Evolutionary conservation across 2,329 filamentous ascomycete species (phyloP).

Genomic region (Colletotrichum sp.): DNA sequence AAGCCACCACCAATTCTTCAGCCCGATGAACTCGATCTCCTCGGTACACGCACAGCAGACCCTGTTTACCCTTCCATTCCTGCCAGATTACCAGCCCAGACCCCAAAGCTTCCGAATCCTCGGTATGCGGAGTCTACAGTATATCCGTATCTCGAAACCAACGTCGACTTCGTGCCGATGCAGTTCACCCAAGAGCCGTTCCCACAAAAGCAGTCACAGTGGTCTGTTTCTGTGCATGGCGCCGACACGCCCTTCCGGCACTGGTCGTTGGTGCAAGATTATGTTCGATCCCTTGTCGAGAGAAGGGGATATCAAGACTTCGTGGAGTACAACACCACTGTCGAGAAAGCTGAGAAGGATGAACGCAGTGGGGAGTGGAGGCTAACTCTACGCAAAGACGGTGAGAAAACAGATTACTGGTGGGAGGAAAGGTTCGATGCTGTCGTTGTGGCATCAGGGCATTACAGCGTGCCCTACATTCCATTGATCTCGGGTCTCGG

Average conservation of each 20-base stretch:
- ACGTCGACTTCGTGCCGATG: conserved; percentile 65
- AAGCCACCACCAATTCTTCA: conserved; percentile 38
- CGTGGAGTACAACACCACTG: conserved; percentile 62
- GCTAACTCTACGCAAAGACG: conserved; percentile 52
- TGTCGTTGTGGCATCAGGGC: conserved; percentile 63
- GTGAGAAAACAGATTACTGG: conserved; percentile 54
- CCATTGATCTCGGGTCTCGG: conserved; percentile 53
- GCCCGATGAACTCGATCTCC: conserved; percentile 43
- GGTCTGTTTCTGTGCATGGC: conserved; percentile 49
- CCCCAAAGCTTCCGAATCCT: conserved; percentile 46
- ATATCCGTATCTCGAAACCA: conserved; percentile 68
- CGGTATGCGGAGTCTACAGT: conserved; percentile 63
- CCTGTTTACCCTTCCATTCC: conserved; percentile 49
- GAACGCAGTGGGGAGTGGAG: conserved; percentile 50
- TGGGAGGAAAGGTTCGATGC: conserved; percentile 68
- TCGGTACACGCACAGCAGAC: conserved; percentile 56
- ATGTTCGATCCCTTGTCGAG: conserved; percentile 56
- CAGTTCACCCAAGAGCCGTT: conserved; percentile 63
- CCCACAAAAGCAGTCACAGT: conserved; percentile 36
- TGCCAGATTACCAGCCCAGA: conserved; percentile 46
- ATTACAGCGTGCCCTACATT: conserved; percentile 64
- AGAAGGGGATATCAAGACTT: conserved; percentile 58
- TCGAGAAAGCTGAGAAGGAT: conserved; percentile 61
- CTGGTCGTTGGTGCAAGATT: conserved; percentile 60
- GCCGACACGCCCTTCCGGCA: conserved; percentile 65